Evolutionary conservation across 73 alveolate species (phyloP).

Genomic region (Tetrahymena malaccensis): DNA sequence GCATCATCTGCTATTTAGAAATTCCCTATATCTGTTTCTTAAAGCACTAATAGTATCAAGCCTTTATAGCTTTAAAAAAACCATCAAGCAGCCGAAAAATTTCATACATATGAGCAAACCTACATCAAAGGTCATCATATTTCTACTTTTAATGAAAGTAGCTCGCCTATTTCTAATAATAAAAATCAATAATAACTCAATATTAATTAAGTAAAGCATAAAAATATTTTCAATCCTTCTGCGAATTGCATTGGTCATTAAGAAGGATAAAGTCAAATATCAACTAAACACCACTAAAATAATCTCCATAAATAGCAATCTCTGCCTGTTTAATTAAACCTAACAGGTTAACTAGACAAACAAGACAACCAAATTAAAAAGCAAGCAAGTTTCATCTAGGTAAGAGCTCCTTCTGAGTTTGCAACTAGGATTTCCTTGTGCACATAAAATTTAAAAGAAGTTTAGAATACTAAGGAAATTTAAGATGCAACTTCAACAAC

Average conservation of each 20-base stretch:
- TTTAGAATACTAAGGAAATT: neutral
- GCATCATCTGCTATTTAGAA: no score
- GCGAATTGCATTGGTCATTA: neutral
- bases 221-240: neutral
- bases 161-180: neutral
- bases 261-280: neutral
- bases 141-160: neutral
- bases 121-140: neutral
- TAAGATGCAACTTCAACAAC: neutral
- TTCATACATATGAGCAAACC: neutral
- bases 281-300: neutral
- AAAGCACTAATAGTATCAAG: neutral
- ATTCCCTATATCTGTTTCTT: neutral
- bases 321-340: neutral
- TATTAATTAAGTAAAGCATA: neutral
- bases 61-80: neutral
- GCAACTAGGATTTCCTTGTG: neutral
- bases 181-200: neutral
- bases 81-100: neutral
- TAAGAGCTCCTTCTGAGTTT: neutral
- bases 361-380: neutral
- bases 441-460: neutral
- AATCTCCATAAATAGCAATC: neutral
- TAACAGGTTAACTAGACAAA: neutral
- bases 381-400: neutral